Evolutionary conservation across 2,329 filamentous ascomycete genomes (phyloP), one percentile per base, ranked within the genome.

Genomic region (Rhynchosporium secalis): DNA sequence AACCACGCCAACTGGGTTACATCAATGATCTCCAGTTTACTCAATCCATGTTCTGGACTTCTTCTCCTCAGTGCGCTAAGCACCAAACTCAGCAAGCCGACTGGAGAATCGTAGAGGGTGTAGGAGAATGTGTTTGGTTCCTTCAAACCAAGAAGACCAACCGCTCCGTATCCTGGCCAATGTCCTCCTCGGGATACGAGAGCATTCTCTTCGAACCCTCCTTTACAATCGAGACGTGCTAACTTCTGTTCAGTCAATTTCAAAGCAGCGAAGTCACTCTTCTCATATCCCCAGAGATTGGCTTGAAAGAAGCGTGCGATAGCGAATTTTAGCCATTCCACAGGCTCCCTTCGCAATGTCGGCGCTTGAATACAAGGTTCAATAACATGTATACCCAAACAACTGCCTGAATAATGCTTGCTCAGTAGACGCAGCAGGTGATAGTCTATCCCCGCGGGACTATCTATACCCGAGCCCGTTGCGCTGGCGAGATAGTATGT

Each of bases 1-100:
- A 90, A 74, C 87, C 87, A 90, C 28, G 85, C 82, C 33, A 89
- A 75, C 71, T 84, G 81, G 1, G 84, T 81, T 68, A 87, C 77
- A 20, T 83, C 84, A 62, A 90, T 78, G 29, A 89, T 77, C 60
- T 88, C 83, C 13, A 78, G 75, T 3, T 77, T 75, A 1, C 78
- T 77, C 56, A 84, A 77, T 15, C 76, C 74, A 60, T 77, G 75
- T 4, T 66, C 72, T 0, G 78, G 76, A 2, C 75, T 77, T 3
- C 78, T 71, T 1, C 76, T 73, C 15, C 77, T 76, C 57, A 86
- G 72, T 2, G 77, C 74, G 68, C 78, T 79, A 62, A 85, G 71
- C 4, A 85, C 77, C 64, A 83, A 81, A 36, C 84, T 80, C 8
- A 87, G 74, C 7, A 87, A 72, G 0, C 85, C 85, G 0, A 81